phyloP scores from a whole-genome alignment of 2,329 filamentous ascomycete species.

The Gremmenia infestans region DNA sequence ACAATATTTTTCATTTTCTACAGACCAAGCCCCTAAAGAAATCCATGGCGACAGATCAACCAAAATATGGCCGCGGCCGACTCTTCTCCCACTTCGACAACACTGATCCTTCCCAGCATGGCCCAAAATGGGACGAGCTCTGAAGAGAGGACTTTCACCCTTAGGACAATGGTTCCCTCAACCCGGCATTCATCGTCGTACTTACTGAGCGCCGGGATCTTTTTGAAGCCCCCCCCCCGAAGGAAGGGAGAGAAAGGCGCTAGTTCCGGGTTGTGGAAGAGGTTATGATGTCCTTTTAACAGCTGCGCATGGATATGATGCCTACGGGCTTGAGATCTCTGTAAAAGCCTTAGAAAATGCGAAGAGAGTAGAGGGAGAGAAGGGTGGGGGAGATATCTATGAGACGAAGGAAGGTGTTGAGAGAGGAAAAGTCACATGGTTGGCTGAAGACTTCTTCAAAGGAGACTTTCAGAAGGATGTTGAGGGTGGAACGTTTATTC shows the following conservation, averaged over 20 bases:
- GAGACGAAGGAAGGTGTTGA: conserved; percentile 37
- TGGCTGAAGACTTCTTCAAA: conserved; percentile 63
- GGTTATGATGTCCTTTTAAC: conserved; percentile 79
- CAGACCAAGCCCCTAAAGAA: neutral
- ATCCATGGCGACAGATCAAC: conserved; percentile 6
- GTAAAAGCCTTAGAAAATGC: conserved; percentile 41
- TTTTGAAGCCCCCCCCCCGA: conserved; percentile 26
- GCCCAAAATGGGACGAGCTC: conserved; percentile 41
- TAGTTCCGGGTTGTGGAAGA: conserved; percentile 77
- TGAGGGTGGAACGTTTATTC: conserved; percentile 52
- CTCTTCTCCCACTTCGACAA: conserved; percentile 25
- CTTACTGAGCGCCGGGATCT: conserved; percentile 43
- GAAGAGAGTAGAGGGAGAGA: conserved; percentile 36
- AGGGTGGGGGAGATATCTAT: conserved; percentile 39
- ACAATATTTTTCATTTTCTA: neutral
- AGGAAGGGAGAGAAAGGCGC: conserved; percentile 43
- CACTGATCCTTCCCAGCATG: conserved; percentile 16
- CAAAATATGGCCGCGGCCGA: conserved; percentile 20
- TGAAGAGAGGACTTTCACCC: conserved; percentile 43
- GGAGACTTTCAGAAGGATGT: conserved; percentile 48
- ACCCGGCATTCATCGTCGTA: conserved; percentile 49
- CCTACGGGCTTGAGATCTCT: conserved; percentile 61
- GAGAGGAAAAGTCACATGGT: conserved; percentile 49
- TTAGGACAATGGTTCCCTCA: conserved; percentile 54
- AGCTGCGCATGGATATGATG: conserved; percentile 70